A percentile compares a stretch with the other conserved stretches of the same genome.
Conservation (phyloP, 192 early-diverging fungal genomes). For the Backusella circina region DNA sequence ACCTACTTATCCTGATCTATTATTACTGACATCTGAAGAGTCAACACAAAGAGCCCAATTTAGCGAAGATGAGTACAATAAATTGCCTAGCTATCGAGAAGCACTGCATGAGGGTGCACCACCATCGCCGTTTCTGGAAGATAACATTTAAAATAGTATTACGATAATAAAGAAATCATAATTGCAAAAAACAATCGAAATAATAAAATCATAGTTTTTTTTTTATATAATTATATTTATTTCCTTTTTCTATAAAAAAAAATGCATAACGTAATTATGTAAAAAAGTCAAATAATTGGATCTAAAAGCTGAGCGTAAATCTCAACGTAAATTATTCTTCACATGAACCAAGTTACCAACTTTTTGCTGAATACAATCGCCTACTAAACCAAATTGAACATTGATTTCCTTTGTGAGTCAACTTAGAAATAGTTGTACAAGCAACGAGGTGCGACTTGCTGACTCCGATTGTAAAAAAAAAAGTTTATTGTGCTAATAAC, state of each 20-base stretch:
- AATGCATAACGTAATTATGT: background rate
- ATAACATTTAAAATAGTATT: conserved; percentile 8
- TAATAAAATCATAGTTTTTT: background rate
- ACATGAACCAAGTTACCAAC: background rate
- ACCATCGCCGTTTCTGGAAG: conserved; percentile 11
- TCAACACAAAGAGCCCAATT: background rate
- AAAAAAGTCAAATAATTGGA: background rate
- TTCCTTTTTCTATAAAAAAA: background rate
- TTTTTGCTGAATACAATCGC: background rate
- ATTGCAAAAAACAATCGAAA: background rate
- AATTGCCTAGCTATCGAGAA: background rate
- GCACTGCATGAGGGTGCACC: background rate
- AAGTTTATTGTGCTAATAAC: background rate
- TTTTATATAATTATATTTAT: background rate
- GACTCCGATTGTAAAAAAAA: background rate
- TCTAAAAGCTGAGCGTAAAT: background rate
- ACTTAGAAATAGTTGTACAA: background rate
- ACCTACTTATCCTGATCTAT: background rate
- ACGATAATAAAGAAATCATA: background rate
- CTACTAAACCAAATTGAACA: background rate
- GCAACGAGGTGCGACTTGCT: background rate
- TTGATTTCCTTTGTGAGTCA: background rate
- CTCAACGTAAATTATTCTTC: background rate
- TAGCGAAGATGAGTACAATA: background rate
- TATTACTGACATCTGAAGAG: background rate